Evolutionary conservation across 1,284 basidiomycete species (phyloP).

Genomic region (Ceratobasidium sp.): DNA sequence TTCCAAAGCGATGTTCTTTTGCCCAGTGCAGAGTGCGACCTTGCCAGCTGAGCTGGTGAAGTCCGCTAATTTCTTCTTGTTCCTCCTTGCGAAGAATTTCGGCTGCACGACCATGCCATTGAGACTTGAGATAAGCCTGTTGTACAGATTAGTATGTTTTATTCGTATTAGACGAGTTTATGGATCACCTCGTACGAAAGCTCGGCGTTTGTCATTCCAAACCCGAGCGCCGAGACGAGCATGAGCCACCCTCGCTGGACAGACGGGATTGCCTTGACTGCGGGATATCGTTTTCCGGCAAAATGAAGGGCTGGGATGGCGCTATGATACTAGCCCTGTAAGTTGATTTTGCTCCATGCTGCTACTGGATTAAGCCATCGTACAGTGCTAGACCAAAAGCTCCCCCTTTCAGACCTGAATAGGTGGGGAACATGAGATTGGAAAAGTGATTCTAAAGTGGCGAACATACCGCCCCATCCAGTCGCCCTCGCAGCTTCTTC

Average conservation of each 20-base stretch:
- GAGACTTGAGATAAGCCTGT: constrained; percentile 34
- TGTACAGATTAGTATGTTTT: background rate
- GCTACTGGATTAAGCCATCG: background rate
- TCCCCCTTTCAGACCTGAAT: constrained; percentile 23
- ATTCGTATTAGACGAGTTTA: background rate
- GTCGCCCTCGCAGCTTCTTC: constrained; percentile 49
- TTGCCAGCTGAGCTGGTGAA: constrained; percentile 25
- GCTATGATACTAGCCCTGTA: constrained; percentile 1
- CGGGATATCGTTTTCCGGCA: constrained; percentile 31
- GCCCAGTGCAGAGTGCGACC: constrained; percentile 28
- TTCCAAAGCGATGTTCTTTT: constrained; percentile 36
- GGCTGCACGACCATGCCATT: constrained; percentile 26
- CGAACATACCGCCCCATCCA: constrained; percentile 33
- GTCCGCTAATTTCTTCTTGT: constrained; percentile 1
- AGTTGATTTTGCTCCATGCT: background rate
- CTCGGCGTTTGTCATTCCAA: constrained; percentile 40
- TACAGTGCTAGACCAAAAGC: constrained; percentile 20
- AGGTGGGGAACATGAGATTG: too few relatives aligned
- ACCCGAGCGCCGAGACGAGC: constrained; percentile 20
- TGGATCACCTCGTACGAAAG: constrained; percentile 26
- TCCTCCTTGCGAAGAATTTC: constrained; percentile 35
- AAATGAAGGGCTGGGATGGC: constrained; percentile 30
- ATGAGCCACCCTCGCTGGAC: constrained; percentile 30
- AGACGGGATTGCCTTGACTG: constrained; percentile 7
- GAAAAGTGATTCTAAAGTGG: too few relatives aligned